Percentiles rank a stretch among this genome's conserved stretches.
These are phyloP conservation scores for Gymnopilus junonius DNA, from an alignment of 768 basidiomycete species.

Conservation along the genomic window DNA sequence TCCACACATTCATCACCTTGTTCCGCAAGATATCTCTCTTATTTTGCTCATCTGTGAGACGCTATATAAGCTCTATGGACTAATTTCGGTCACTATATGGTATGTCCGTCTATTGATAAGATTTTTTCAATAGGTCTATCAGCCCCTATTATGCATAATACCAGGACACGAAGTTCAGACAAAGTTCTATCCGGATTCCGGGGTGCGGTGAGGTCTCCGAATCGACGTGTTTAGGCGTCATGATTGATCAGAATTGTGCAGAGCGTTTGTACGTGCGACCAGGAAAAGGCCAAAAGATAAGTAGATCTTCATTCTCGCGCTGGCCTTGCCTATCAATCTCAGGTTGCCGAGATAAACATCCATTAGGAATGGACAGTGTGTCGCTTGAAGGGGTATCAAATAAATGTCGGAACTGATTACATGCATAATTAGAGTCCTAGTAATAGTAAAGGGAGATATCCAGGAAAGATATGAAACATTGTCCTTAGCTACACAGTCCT, in stretches of 20 bases:
- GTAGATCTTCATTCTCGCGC: background rate
- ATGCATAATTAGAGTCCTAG: background rate
- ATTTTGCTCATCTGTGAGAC: background rate
- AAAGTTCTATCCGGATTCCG: background rate
- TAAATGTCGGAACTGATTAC: background rate
- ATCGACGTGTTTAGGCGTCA: background rate
- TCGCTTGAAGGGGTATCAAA: background rate
- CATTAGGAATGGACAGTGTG: background rate
- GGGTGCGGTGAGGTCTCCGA: background rate
- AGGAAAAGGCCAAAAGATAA: background rate
- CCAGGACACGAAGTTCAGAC: background rate
- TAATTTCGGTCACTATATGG: background rate
- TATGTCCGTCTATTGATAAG: background rate
- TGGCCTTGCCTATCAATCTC: background rate
- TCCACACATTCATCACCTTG: background rate
- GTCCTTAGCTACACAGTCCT: background rate
- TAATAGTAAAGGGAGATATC: conserved; percentile 1
- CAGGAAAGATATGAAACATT: background rate
- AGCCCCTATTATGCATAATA: background rate
- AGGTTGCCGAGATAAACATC: background rate
- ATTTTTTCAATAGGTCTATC: background rate
- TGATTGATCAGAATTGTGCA: background rate
- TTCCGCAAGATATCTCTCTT: background rate
- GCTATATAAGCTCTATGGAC: background rate
- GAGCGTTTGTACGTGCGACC: too few species aligned